Conservation (phyloP, 1,284 basidiomycete genomes). For the Gomphus bonarii region DNA sequence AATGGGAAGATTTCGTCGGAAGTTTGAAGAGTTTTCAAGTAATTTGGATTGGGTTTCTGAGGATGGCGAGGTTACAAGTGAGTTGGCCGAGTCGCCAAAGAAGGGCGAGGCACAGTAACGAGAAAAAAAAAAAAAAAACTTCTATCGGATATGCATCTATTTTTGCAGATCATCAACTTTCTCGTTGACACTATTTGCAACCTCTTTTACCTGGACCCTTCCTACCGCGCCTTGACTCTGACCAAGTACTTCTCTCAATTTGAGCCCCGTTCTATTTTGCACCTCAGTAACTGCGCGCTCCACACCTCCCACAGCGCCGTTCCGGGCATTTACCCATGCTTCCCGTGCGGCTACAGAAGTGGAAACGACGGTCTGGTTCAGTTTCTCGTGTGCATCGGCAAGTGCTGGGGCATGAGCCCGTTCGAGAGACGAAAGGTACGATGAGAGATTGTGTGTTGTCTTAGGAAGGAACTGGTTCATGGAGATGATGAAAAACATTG, state of each 20-base stretch:
- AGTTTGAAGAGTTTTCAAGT: slow-evolving; percentile 47
- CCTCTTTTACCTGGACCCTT: slow-evolving; percentile 8
- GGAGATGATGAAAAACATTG: slow-evolving; percentile 54
- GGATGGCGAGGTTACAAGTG: not conserved
- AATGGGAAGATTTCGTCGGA: slow-evolving; percentile 69
- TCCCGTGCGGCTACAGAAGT: slow-evolving; percentile 38
- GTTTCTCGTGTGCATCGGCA: slow-evolving; percentile 57
- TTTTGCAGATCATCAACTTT: slow-evolving; percentile 10
- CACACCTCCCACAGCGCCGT: slow-evolving; percentile 37
- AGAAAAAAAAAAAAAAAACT: not conserved
- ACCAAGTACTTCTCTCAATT: slow-evolving; percentile 53
- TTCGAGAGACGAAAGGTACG: slow-evolving; percentile 63
- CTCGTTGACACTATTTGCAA: slow-evolving; percentile 5
- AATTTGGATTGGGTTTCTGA: slow-evolving; percentile 9
- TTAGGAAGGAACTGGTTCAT: slow-evolving; percentile 74
- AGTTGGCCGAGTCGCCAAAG: slow-evolving; percentile 18
- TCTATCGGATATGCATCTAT: slow-evolving; percentile 3
- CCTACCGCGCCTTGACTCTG: slow-evolving; percentile 18
- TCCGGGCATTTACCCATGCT: slow-evolving; percentile 25
- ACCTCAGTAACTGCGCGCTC: slow-evolving; percentile 42
- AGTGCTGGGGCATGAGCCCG: slow-evolving; percentile 56
- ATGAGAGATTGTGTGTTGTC: slow-evolving; percentile 59
- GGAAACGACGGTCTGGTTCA: slow-evolving; percentile 53
- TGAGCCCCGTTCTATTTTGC: slow-evolving; percentile 64
- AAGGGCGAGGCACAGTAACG: slow-evolving; percentile 14